A percentile compares a stretch with the other conserved stretches of the same genome.
Evolutionary conservation across 1,284 basidiomycete genomes (phyloP).

Genomic region (Tilletiaria anomala): DNA sequence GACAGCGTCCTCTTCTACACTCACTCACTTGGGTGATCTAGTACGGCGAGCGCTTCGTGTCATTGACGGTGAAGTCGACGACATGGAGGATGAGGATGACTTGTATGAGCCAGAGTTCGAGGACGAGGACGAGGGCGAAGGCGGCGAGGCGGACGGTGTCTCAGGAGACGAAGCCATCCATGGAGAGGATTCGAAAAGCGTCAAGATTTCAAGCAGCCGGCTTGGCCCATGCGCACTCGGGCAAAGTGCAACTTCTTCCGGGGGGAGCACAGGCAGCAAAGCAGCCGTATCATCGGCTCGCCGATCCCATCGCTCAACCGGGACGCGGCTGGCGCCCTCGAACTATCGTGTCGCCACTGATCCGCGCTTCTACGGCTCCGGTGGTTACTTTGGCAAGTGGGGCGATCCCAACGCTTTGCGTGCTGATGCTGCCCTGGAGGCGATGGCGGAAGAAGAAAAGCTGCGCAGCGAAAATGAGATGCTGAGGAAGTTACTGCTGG

Average conservation of each 20-base stretch:
- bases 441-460: conserved; percentile 24
- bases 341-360: too few relatives aligned
- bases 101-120: conserved; percentile 5
- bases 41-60: conserved; percentile 23
- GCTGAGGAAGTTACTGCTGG: conserved; percentile 21
- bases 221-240: too few relatives aligned
- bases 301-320: conserved; percentile 4
- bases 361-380: conserved; percentile 26
- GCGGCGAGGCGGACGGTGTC: too few relatives aligned
- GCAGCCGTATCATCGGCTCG: not conserved
- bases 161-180: too few relatives aligned
- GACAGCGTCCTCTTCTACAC: conserved; percentile 17
- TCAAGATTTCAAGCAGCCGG: conserved; percentile 2
- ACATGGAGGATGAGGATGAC: conserved; percentile 3
- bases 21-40: conserved; percentile 19
- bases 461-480: conserved; percentile 31
- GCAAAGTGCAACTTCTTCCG: too few relatives aligned
- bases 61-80: conserved; percentile 16
- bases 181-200: too few relatives aligned
- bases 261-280: not conserved
- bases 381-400: conserved; percentile 27
- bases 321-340: too few relatives aligned
- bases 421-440: conserved; percentile 22
- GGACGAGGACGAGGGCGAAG: conserved; percentile 4
- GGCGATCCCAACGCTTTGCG: conserved; percentile 16